Base-by-base conservation (phyloP, 768 basidiomycete species). In the Rhodotorula paludigena region DNA sequence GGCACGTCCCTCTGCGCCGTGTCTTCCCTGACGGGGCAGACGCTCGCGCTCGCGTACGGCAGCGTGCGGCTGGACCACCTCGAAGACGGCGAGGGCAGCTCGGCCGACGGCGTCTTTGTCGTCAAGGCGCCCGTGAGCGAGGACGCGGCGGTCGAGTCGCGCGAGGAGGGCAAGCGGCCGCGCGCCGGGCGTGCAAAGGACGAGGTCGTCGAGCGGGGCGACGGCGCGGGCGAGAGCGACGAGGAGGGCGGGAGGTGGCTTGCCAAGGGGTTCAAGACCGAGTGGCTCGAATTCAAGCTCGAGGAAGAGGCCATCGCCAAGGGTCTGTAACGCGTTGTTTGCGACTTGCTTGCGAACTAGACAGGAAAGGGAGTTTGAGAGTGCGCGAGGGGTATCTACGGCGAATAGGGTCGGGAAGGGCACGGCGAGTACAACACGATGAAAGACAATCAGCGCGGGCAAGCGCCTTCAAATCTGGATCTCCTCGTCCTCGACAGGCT, bases 181-280 rank as follows among this genome's bases (percentile, higher is more conserved):
- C 47, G 47, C n/a, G 28, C 20, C 20, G n/a, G 47, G 44, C 16
- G 21, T 57, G 36, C 11, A 16, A 33, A 32, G 49, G 38, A 30
- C 36, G 33, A 18, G 32, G 56, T n/a, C n/a, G 12, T 35, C 2
- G 65, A 67, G 41, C 30, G 41, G 1, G 60, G 66, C 1, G 38
- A 57, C 14, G 70, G 66, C 15, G 45, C 33, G 38, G 64, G 65
- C 16, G 70, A 71, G 55, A 58, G 58, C 14, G 38, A 57, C 14
- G 66, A 64, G n/a, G 60, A 60, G 25, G 71, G 63, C 10, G 71
- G 66, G 5, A 35, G 57, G 38, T 72, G 71, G 71, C 32, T 68
- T 1, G 71, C 71, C 16, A 68, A 60, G 54, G 71, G 52, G 35
- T 72, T 65, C 42, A 42, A 62, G 60, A 48, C 59, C 15, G 66